Conservation (phyloP, 257 asterid species). For the Solanum stenotomum region DNA sequence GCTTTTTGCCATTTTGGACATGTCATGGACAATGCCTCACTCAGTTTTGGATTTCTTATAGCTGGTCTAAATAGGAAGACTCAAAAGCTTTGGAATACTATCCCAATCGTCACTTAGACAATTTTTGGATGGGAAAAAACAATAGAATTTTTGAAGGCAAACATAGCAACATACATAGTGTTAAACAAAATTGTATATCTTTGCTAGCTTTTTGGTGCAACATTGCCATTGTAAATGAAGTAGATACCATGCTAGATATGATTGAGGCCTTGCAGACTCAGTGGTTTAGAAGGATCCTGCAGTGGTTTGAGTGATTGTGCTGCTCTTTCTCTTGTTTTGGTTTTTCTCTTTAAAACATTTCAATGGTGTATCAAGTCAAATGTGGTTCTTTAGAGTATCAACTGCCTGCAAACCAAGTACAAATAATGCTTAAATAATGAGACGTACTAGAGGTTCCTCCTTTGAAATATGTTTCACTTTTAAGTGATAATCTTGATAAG, state of each 20-base stretch:
- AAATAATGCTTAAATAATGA: not conserved
- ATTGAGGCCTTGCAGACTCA: not conserved
- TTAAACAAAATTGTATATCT: not conserved
- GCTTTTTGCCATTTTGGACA: not conserved
- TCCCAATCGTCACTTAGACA: not conserved
- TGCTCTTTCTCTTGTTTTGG: not conserved
- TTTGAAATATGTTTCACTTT: not conserved
- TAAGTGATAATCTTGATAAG: not conserved
- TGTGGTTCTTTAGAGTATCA: not conserved
- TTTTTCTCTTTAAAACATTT: not conserved
- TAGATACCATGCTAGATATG: not conserved
- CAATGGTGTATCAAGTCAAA: not conserved
- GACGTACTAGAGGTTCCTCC: not conserved
- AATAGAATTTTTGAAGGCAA: not conserved
- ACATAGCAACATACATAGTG: not conserved
- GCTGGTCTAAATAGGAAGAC: not conserved
- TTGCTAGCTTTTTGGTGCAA: not conserved
- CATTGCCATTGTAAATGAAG: not conserved
- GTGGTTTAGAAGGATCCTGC: not conserved
- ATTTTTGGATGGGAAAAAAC: not conserved
- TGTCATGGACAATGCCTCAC: not conserved
- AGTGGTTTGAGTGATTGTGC: not conserved
- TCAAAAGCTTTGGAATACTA: not conserved
- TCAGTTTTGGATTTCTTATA: not conserved
- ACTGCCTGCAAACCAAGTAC: not conserved